Base-by-base conservation (phyloP, 73 alveolate genomes). In the Paramecium sexaurelia region DNA sequence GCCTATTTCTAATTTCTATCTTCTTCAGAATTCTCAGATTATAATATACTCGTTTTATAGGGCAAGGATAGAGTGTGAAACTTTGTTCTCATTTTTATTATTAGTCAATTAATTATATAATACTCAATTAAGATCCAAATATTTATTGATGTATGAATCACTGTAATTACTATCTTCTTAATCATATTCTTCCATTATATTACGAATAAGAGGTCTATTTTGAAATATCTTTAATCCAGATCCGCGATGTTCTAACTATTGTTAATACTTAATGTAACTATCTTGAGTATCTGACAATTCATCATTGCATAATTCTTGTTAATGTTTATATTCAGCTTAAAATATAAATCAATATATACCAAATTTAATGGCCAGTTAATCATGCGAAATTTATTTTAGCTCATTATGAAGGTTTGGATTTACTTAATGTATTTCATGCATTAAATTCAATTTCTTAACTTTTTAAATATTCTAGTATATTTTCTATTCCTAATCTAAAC, bases 81-180 rank as follows among this genome's bases (percentile, higher is more conserved):
- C 26, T 61, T 61, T 61, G 20, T 9, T 32, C 83, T 5, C 83
- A 71, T 71, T 11, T 11, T 27, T 32, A 71, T 35, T 27, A 51
- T 51, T 51, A 17, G 67, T 51, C 67, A 51, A 51, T 51, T 51
- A 51, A 51, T 51, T 51, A 51, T 51, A 51, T 51, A 71, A 35
- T 35, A 35, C 32, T 71, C 86, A 71, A 71, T 71, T 71, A 33
- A 71, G 86, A 36, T 71, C 86, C 32, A 71, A 71, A 40, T 71
- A 71, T 51, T 51, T 51, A 71, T 71, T 71, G 86, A 71, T 36
- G 19, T 71, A 71, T 71, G 56, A 71, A 36, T 71, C 86, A 37
- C 56, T 33, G 66, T 35, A 29, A 17, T 32, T 51, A 20, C 67
- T 51, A 7, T 51, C 67, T 51, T 51, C 67, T 51, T 51, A 51